Evolutionary conservation across 1,284 basidiomycete species (phyloP).

Genomic region (Sanguinoderma infundibulare): DNA sequence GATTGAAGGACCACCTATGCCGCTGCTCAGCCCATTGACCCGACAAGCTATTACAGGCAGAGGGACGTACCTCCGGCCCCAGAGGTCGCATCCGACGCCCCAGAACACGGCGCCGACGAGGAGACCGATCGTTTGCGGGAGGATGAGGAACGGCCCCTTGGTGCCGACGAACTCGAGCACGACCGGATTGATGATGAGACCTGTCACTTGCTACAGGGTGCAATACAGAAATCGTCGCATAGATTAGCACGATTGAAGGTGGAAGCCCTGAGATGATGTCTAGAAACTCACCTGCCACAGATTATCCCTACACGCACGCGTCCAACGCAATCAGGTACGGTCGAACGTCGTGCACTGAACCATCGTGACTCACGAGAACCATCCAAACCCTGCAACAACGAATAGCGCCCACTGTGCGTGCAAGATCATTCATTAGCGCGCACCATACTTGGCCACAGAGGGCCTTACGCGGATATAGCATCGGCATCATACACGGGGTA

Average conservation of each 20-base stretch:
- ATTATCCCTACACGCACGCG: constrained; percentile 49
- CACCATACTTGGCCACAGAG: background rate
- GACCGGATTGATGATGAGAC: constrained; percentile 61
- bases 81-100: constrained; percentile 63
- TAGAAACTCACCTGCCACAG: constrained; percentile 62
- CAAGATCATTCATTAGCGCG: background rate
- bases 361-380: constrained; percentile 62
- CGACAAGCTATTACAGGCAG: constrained; percentile 16
- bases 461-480: too few relatives aligned
- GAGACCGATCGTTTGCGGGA: constrained; percentile 64
- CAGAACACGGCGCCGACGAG: constrained; percentile 70
- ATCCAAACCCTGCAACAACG: constrained; percentile 66
- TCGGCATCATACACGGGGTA: background rate
- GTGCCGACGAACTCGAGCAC: constrained; percentile 56
- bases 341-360: too few relatives aligned
- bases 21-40: background rate
- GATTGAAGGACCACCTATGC: constrained; percentile 71
- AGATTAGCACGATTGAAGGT: background rate
- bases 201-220: constrained; percentile 34
- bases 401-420: constrained; percentile 52
- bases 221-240: background rate
- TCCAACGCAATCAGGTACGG: background rate
- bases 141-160: constrained; percentile 55
- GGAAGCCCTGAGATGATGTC: background rate
- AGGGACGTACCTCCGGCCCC: constrained; percentile 52